Evolutionary conservation across 371 early-diverging fungal genomes (phyloP), one percentile per base, ranked within the genome.

Genomic region (Mortierella sp.): DNA sequence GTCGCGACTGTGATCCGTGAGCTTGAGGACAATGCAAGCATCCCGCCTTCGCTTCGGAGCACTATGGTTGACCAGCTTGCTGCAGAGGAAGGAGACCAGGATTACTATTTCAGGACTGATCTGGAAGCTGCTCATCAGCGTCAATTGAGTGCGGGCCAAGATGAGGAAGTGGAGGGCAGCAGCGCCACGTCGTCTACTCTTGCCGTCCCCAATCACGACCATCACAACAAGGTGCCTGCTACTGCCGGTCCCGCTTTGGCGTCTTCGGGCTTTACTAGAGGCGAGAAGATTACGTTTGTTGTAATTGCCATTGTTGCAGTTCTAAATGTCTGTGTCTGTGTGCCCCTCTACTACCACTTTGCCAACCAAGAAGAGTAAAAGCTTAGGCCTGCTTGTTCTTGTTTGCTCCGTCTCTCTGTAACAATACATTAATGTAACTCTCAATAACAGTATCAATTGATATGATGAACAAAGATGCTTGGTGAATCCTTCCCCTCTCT

Each of bases 281-380:
- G 77, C 12, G 89, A 88, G 44, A 84, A 80, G 75, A 75, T 80
- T 16, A 85, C 78, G 68, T 83, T 88, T 74, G 71, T 58, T 11
- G 58, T 73, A 54, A 88, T 88, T 38, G 76, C 76, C 3, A 43
- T 77, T 5, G 72, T 84, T 7, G 85, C 89, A 12, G 27, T 88
- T 18, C 46, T 88, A 43, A 83, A 87, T 54, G 35, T 88, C 38
- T 81, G 77, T n/a, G 78, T 88, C 24, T 84, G 83, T 16, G 71
- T 88, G 14, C 86, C 89, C 0, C 72, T 88, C 27, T 88, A 88
- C 65, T 83, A 76, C 74, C 80, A 83, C 72, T 88, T 79, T 74
- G 75, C 77, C 27, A 74, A 75, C 29, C 48, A 79, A 29, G 78
- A 75, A 18, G 75, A 60, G 43, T 55, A 76, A 56, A 4, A 4